Evolutionary conservation across 1,284 basidiomycete species (phyloP), one percentile per base, ranked within the genome.

Genomic region (Cutaneotrichosporon mucoides): DNA sequence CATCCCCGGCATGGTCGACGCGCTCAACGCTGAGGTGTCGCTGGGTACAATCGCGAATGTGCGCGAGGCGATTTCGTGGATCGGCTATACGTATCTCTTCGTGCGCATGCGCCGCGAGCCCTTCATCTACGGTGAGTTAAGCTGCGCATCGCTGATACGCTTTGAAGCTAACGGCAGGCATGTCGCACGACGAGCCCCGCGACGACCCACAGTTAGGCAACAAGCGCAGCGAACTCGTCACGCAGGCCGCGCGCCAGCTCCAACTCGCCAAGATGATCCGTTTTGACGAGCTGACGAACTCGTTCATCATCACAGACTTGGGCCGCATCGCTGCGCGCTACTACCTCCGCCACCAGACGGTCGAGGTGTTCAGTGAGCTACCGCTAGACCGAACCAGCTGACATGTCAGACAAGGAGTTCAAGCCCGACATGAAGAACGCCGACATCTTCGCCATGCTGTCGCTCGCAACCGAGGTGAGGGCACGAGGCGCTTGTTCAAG

Each of bases 271-370:
- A 85, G 59, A 99, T 99, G 96, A 87, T 97, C 57, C 82, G 84
- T 35, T 89, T 88, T 69, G 87, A 93, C 70, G 79, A 81, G 47
- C 73, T 78, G 4, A 82, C 81, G 4, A 87, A 85, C 42, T 79
- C 82, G 1, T 86, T 98, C 60, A 79, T 82, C 3, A 86, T 89
- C 64, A 92, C 90, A 11, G 93, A 97, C 67, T 79, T 97, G 3
- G 96, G 96, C 12, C 83, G 92, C 61, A 95, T 99, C 67, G 94
- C 96, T 0, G 92, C 95, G 2, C 93, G 90, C 73, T 99, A 98
- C 78, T 99, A 99, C 78, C 89, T 99, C 66, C 85, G 88, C 40
- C 82, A 91, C 76, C 81, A 85, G 53, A 94, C 92, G 1, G 88
- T 99, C 41, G 91, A 92, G 73, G 84, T 90, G 4, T 99, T 96